These are phyloP conservation scores for Piper betle DNA, from an alignment of 164 flowering plant species.

Conservation along the genomic window DNA sequence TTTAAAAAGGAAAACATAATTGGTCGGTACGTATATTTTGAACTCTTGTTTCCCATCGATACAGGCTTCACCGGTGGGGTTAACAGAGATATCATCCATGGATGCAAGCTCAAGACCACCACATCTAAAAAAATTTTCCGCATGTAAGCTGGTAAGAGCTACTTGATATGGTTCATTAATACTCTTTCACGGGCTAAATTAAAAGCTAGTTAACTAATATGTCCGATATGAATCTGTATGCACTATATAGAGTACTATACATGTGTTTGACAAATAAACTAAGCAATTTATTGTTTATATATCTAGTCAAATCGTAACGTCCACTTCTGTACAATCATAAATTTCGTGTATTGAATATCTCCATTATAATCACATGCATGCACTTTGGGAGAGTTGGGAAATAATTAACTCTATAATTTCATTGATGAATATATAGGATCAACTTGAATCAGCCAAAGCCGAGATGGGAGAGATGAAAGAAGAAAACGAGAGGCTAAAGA, in stretches of 20 bases:
- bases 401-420: neutral
- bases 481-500: slow-evolving; percentile 63
- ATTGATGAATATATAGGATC: slow-evolving; percentile 16
- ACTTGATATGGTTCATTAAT: neutral
- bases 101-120: slow-evolving; percentile 6
- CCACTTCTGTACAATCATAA: no score
- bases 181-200: no score
- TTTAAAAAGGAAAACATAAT: neutral
- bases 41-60: neutral
- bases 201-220: no score
- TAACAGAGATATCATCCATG: slow-evolving; percentile 2
- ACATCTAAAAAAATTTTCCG: neutral
- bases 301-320: no score
- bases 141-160: slow-evolving; percentile 1
- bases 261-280: no score
- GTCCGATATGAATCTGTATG: no score
- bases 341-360: no score
- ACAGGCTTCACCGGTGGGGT: neutral
- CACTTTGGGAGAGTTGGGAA: no score
- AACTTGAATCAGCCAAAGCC: slow-evolving; percentile 44
- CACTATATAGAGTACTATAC: no score
- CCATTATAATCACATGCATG: no score
- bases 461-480: slow-evolving; percentile 59
- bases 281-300: no score
- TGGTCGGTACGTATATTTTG: neutral